A percentile compares a stretch with the other conserved stretches of the same genome.
Conservation (phyloP, 2,329 filamentous ascomycete species). For the Chalara sp. region DNA sequence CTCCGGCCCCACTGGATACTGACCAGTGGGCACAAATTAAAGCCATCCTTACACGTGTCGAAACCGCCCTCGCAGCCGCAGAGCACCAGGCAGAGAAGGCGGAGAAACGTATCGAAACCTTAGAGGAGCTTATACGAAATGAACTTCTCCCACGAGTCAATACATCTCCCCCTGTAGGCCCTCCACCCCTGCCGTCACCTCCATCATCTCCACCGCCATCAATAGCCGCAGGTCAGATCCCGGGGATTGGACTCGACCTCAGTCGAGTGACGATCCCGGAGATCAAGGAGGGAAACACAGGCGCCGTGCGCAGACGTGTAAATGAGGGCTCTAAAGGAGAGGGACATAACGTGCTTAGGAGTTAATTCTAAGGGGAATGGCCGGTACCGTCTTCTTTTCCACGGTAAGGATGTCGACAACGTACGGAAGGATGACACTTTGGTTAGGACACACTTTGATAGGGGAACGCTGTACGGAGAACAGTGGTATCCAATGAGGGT, state of each 20-base stretch:
- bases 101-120: constrained; percentile 1
- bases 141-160: background rate
- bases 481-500: constrained; percentile 7
- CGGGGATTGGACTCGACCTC: background rate
- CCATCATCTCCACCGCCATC: background rate
- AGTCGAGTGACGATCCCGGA: background rate
- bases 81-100: constrained; percentile 1
- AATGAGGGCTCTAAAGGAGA: background rate
- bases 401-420: constrained; percentile 2
- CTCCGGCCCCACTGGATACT: background rate
- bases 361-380: background rate
- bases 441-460: constrained; percentile 7
- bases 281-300: background rate
- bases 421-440: constrained; percentile 5
- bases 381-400: constrained; percentile 3
- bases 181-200: background rate
- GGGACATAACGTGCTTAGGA: background rate
- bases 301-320: background rate
- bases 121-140: constrained; percentile 1
- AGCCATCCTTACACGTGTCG: background rate
- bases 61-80: constrained; percentile 1
- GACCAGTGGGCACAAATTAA: background rate
- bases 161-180: background rate
- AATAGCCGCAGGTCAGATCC: background rate
- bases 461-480: constrained; percentile 5